Conservation (phyloP, 768 basidiomycete species). For the Holtermannia corniformis region DNA sequence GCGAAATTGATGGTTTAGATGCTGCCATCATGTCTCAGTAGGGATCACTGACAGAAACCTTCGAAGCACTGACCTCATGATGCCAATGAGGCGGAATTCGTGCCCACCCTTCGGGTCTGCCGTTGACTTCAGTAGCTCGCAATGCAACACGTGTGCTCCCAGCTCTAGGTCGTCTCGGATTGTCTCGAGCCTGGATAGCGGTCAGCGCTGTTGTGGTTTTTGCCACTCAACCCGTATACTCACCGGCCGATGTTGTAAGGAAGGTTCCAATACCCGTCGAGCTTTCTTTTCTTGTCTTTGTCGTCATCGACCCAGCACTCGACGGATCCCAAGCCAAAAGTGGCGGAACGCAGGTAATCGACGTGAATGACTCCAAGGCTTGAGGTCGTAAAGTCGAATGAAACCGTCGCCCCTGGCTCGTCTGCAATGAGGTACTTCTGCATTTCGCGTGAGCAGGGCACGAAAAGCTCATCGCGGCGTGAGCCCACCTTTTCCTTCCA, state of each 20-base stretch:
- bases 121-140: constrained; percentile 25
- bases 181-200: neutral
- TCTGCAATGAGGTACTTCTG: constrained; percentile 28
- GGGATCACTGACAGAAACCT: too few species aligned
- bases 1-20: too few species aligned
- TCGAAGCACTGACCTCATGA: constrained; percentile 33
- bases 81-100: constrained; percentile 32
- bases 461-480: neutral
- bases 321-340: constrained; percentile 25
- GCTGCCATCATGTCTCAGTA: too few species aligned
- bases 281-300: constrained; percentile 4
- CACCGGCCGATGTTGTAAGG: constrained; percentile 24
- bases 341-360: constrained; percentile 25
- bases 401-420: constrained; percentile 27
- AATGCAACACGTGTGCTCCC: constrained; percentile 28
- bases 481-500: constrained; percentile 18
- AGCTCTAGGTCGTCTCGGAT: constrained; percentile 13
- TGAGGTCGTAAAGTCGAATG: constrained; percentile 20
- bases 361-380: constrained; percentile 24
- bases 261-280: constrained; percentile 30
- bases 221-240: constrained; percentile 1
- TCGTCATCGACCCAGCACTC: constrained; percentile 37
- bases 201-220: neutral
- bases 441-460: neutral
- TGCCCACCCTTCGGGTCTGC: constrained; percentile 30